Evolutionary conservation across 768 basidiomycete genomes (phyloP).

Genomic region (Pleurotus cornucopiae): DNA sequence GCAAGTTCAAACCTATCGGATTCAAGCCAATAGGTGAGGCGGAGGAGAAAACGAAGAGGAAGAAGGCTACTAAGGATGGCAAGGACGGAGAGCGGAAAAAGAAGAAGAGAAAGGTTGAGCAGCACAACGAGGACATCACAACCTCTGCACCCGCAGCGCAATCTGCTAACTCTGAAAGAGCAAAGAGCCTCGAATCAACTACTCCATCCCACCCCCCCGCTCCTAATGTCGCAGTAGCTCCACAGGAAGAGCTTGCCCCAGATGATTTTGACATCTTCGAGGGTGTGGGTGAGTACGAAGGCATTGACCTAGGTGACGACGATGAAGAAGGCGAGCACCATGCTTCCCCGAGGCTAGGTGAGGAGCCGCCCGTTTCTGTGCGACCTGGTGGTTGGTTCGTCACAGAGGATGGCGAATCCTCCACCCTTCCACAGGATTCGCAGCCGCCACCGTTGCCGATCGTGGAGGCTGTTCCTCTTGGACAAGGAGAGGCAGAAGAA

Average conservation of each 20-base stretch:
- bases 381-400: constrained; percentile 37
- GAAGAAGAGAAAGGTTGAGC: constrained; percentile 51
- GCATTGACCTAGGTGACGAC: constrained; percentile 52
- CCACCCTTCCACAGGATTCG: constrained; percentile 9
- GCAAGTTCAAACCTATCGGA: constrained; percentile 57
- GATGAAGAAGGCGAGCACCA: constrained; percentile 27
- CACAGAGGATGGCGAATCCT: constrained; percentile 30
- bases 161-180: constrained; percentile 17
- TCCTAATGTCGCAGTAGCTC: constrained; percentile 11
- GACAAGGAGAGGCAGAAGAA: constrained; percentile 22
- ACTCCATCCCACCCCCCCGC: background rate
- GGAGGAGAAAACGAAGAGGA: constrained; percentile 34
- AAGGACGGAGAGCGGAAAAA: constrained; percentile 50
- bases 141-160: constrained; percentile 9
- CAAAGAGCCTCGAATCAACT: constrained; percentile 13
- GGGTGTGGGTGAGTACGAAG: constrained; percentile 79
- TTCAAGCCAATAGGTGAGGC: constrained; percentile 57
- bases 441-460: constrained; percentile 7
- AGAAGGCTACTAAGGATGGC: constrained; percentile 41
- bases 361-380: constrained; percentile 9
- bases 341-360: constrained; percentile 8
- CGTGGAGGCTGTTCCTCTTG: background rate
- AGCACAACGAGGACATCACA: constrained; percentile 17
- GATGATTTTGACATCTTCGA: constrained; percentile 86
- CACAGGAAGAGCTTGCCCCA: constrained; percentile 33